Percentiles rank a stretch among this genome's conserved stretches.
Conservation (phyloP, 768 basidiomycete genomes). For the Leccinum arenicola region DNA sequence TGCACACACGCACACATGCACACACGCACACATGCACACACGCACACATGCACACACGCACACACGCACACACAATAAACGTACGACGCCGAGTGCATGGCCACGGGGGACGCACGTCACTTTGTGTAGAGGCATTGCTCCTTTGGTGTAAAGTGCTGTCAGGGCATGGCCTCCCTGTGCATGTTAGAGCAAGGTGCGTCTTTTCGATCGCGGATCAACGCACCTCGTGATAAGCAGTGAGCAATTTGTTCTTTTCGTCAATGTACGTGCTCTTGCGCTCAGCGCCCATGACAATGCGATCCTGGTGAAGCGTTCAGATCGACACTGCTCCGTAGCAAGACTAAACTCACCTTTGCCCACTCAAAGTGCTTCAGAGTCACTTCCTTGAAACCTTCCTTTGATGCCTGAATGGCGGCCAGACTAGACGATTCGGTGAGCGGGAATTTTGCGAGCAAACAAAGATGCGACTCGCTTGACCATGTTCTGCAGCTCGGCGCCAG, state of each 20-base stretch:
- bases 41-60: neutral
- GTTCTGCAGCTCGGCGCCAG: constrained; percentile 95
- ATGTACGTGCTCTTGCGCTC: constrained; percentile 90
- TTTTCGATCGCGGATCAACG: constrained; percentile 11
- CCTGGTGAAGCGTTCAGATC: constrained; percentile 39
- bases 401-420: constrained; percentile 93
- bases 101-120: constrained; percentile 97
- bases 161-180: constrained; percentile 85
- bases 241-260: constrained; percentile 78
- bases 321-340: neutral
- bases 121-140: constrained; percentile 96
- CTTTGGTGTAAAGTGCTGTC: constrained; percentile 91
- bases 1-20: neutral
- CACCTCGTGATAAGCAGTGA: constrained; percentile 97
- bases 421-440: constrained; percentile 30
- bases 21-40: neutral
- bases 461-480: constrained; percentile 79
- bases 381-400: constrained; percentile 71
- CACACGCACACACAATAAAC: constrained; percentile 25
- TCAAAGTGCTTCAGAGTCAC: constrained; percentile 86
- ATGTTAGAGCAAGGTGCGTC: constrained; percentile 8
- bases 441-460: neutral
- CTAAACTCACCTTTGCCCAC: constrained; percentile 83
- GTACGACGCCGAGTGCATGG: constrained; percentile 83
- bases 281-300: constrained; percentile 95